These are phyloP conservation scores for Neonectria punicea DNA, from an alignment of 2,329 filamentous ascomycete species.

Conservation along the genomic window DNA sequence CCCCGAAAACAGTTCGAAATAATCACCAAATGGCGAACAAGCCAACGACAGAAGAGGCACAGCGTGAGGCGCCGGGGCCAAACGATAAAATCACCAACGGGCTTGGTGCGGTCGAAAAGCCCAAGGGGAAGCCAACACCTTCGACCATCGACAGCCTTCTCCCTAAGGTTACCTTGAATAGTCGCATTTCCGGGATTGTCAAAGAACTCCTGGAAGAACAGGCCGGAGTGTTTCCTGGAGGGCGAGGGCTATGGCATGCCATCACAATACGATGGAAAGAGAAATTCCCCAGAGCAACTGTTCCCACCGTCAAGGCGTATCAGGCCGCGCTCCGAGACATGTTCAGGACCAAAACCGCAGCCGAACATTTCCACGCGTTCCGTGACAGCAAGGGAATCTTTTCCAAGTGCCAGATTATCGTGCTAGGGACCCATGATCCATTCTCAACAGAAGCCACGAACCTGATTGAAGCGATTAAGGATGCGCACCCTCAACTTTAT, in stretches of 20 bases:
- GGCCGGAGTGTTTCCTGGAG: constrained; percentile 62
- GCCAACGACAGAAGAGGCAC: not conserved
- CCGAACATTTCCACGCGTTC: constrained; percentile 58
- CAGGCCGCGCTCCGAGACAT: constrained; percentile 53
- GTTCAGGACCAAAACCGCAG: constrained; percentile 47
- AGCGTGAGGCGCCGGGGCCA: not conserved
- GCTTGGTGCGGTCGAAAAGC: not conserved
- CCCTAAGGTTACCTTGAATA: constrained; percentile 27
- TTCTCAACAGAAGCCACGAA: constrained; percentile 53
- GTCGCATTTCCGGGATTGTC: constrained; percentile 41
- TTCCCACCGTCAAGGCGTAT: constrained; percentile 54
- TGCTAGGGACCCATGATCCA: constrained; percentile 54
- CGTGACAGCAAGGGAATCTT: constrained; percentile 54
- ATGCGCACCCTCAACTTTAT: constrained; percentile 53
- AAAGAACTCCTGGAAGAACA: constrained; percentile 45
- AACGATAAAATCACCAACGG: constrained; percentile 2
- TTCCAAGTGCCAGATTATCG: constrained; percentile 57
- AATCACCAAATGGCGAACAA: constrained; percentile 20
- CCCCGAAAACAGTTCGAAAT: constrained; percentile 25
- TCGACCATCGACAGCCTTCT: constrained; percentile 30
- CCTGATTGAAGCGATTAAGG: constrained; percentile 60
- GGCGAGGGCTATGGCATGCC: constrained; percentile 60
- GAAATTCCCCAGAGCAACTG: constrained; percentile 51
- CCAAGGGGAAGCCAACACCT: constrained; percentile 13
- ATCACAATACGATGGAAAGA: constrained; percentile 57